phyloP scores from a whole-genome alignment of 768 basidiomycete species.

The Lentinula sp. region DNA sequence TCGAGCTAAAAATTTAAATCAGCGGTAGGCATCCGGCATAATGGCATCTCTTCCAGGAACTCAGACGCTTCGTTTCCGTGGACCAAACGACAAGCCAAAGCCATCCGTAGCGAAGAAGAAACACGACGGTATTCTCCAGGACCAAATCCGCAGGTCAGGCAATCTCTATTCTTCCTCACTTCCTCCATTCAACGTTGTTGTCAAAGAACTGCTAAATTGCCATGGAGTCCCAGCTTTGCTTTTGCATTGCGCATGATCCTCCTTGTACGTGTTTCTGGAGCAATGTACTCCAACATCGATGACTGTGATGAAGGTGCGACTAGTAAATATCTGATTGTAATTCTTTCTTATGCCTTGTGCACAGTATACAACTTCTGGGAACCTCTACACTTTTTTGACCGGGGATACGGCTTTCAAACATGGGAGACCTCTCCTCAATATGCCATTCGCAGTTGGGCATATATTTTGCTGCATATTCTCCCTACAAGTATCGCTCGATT shows the following conservation, averaged over 20 bases:
- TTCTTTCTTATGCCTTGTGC: constrained; percentile 3
- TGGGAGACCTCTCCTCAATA: constrained; percentile 94
- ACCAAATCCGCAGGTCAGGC: constrained; percentile 64
- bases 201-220: constrained; percentile 58
- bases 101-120: constrained; percentile 21
- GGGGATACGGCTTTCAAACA: constrained; percentile 91
- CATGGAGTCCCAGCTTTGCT: constrained; percentile 84
- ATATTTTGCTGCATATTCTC: constrained; percentile 76
- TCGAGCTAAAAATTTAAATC: background rate
- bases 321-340: background rate
- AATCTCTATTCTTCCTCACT: constrained; percentile 6
- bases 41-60: constrained; percentile 1
- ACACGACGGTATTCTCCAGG: constrained; percentile 71
- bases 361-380: constrained; percentile 99
- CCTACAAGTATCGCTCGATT: constrained; percentile 54
- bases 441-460: constrained; percentile 94
- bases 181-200: constrained; percentile 7
- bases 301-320: constrained; percentile 93
- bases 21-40: background rate
- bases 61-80: constrained; percentile 47
- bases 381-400: constrained; percentile 86
- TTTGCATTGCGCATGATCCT: constrained; percentile 80
- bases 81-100: constrained; percentile 30
- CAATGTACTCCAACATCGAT: constrained; percentile 93
- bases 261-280: constrained; percentile 71